Evolutionary conservation across 257 asterid genomes (phyloP).

Genomic region (Haberlea rhodopensis): DNA sequence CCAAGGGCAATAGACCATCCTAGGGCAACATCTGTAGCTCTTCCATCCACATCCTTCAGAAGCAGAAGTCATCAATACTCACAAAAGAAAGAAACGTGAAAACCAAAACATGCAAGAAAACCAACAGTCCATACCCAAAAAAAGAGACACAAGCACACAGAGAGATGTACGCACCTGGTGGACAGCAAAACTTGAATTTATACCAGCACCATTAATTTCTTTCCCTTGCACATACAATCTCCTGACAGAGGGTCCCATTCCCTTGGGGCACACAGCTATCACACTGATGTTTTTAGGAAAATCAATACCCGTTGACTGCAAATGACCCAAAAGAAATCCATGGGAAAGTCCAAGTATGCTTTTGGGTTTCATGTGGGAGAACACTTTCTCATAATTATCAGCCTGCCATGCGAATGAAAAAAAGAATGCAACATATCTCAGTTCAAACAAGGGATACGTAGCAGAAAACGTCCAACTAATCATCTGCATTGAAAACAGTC

Average conservation of each 20-base stretch:
- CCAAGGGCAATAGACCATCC: constrained; percentile 99
- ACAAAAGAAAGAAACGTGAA: neutral
- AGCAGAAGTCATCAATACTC: constrained; percentile 7
- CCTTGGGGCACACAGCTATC: constrained; percentile 96
- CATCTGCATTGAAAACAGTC: neutral
- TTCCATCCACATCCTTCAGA: constrained; percentile 82
- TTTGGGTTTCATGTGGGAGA: constrained; percentile 92
- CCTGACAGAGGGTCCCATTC: constrained; percentile 99
- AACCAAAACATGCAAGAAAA: neutral
- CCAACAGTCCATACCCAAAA: neutral
- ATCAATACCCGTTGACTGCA: constrained; percentile 80
- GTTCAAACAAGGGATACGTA: neutral
- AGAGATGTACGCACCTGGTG: constrained; percentile 62
- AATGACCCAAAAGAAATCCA: constrained; percentile 95
- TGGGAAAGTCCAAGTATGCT: constrained; percentile 98
- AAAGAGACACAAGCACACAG: neutral
- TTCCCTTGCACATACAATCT: constrained; percentile 95
- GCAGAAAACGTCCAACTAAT: neutral
- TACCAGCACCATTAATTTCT: constrained; percentile 95
- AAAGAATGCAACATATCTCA: constrained; percentile 8
- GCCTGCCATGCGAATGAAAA: constrained; percentile 50
- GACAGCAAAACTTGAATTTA: constrained; percentile 90
- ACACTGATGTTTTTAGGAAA: constrained; percentile 90
- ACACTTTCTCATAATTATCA: constrained; percentile 78
- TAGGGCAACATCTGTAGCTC: constrained; percentile 96